These are phyloP conservation scores for Oryza rufipogon DNA, from an alignment of 176 grass and related monocot species.

Conservation along the genomic window DNA sequence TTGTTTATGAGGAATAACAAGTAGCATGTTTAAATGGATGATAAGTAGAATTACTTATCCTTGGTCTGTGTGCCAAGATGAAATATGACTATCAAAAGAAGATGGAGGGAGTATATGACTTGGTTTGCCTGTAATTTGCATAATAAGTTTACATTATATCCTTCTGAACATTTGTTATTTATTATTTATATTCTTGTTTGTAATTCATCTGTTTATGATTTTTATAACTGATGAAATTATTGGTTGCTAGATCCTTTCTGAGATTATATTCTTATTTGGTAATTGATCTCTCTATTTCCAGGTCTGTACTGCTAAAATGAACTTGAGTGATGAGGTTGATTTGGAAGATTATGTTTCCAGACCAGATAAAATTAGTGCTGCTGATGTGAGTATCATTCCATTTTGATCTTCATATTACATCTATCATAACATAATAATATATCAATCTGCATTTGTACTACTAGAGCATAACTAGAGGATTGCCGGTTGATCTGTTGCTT, in stretches of 20 bases:
- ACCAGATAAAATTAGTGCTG: slow-evolving; percentile 98
- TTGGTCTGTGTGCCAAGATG: too few relatives aligned
- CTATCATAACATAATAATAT: not conserved
- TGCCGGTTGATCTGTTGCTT: not conserved
- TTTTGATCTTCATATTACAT: not conserved
- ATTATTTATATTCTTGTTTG: not conserved
- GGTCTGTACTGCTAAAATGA: slow-evolving; percentile 99
- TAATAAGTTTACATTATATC: not conserved
- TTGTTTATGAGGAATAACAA: too few relatives aligned
- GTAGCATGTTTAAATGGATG: too few relatives aligned
- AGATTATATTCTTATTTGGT: not conserved
- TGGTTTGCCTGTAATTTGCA: not conserved
- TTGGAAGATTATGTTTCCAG: slow-evolving; percentile 96
- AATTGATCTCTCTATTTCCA: slow-evolving; percentile 22
- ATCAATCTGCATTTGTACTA: not conserved
- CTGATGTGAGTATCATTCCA: slow-evolving; percentile 65
- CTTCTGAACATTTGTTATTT: not conserved
- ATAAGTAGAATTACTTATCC: too few relatives aligned
- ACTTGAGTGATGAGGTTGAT: slow-evolving; percentile 93
- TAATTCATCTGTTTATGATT: not conserved
- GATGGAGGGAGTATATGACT: not conserved
- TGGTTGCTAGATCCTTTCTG: not conserved
- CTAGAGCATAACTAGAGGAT: not conserved
- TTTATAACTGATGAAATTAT: not conserved
- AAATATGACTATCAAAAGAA: too few relatives aligned